Base-by-base conservation (phyloP, 495 filamentous ascomycete species). In the Tuber umbilicatum region DNA sequence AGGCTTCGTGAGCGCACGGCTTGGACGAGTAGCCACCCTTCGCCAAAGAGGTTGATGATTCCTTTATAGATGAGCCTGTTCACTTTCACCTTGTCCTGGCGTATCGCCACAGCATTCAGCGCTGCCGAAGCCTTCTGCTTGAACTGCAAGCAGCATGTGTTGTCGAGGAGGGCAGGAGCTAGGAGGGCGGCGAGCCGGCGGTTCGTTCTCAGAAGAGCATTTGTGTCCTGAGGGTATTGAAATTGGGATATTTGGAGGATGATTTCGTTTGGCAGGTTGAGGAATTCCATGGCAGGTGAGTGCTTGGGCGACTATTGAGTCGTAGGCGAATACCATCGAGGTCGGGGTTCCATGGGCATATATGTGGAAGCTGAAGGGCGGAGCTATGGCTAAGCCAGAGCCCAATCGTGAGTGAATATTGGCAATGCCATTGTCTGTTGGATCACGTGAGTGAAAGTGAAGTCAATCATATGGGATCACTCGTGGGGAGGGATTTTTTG, bases 161-260 rank as follows among this genome's bases (percentile, higher is more conserved):
- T 64, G 55, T 64, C 55, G 14, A 64, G 55, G 10, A 81, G 76
- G 31, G 31, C 47, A 10, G 73, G 75, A 19, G 75, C 76, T 10
- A 81, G 64, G 12, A 81, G 79, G 42, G 31, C 69, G 35, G 67
- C 70, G 47, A 76, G 68, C 31, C 70, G 47, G n/a, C 75, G 79
- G 72, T 74, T 76, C 60, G 73, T 74, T 50, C 70, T 71, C 35
- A 76, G 70, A 39, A 81, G 70, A 10, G 45, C 35, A 40, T 73
- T 74, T 39, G 81, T 68, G 27, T 37, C 27, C 14, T 31, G 67
- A 12, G 70, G 69, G 27, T 70, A 47, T 41, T 81, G 76, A 43
- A 72, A n/a, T 17, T 45, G 64, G 69, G 79, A 73, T 37, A 81
- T 81, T 64, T 72, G 67, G 64, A 55, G 74, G 40, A 81, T 68